Conservation (phyloP, 345 rosid genomes). For the Ricinus communis region DNA sequence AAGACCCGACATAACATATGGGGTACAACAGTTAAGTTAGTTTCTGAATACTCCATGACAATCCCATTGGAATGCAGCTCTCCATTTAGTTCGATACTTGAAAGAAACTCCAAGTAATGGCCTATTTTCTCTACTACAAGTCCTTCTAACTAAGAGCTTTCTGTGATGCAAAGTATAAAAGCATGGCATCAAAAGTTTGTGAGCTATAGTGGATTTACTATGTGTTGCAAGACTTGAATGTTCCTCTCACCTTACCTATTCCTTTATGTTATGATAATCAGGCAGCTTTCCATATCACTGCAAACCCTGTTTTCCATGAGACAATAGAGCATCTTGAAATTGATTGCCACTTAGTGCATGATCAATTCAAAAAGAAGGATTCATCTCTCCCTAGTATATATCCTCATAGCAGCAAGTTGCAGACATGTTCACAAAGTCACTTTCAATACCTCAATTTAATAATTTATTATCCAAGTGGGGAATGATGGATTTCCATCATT, state of each 20-base stretch:
- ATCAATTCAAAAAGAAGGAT: too few species aligned
- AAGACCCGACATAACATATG: neutral
- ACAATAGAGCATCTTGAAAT: too few species aligned
- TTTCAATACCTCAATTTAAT: too few species aligned
- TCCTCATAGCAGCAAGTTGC: too few species aligned
- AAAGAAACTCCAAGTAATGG: neutral
- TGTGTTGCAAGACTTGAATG: neutral
- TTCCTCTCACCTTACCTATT: neutral
- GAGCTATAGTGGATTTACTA: neutral
- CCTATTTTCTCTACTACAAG: neutral
- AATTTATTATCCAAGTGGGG: too few species aligned
- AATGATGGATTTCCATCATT: too few species aligned
- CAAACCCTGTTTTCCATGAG: too few species aligned
- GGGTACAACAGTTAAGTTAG: too few species aligned
- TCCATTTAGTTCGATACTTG: neutral
- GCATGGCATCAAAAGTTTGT: neutral
- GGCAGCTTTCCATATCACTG: neutral
- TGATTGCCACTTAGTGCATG: too few species aligned
- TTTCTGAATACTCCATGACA: neutral
- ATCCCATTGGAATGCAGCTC: neutral
- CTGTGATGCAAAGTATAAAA: neutral
- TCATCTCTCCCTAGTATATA: too few species aligned
- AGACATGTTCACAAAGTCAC: too few species aligned
- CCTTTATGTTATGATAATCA: neutral
- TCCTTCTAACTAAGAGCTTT: neutral